A percentile compares a stretch with the other conserved stretches of the same genome.
phyloP scores from a whole-genome alignment of 768 basidiomycete genomes.

The Royoungia palumana region DNA sequence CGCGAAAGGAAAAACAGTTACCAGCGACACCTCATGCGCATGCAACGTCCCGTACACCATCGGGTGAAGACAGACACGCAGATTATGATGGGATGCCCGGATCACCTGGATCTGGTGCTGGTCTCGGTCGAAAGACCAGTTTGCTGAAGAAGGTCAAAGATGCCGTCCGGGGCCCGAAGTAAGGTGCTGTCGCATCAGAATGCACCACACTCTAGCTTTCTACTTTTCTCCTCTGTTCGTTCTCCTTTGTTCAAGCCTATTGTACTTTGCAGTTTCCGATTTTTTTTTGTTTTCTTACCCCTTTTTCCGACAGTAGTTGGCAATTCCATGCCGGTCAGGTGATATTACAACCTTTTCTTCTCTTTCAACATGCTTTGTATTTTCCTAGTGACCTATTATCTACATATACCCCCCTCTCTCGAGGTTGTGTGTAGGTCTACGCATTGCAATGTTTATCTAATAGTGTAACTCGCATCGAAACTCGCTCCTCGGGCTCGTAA shows the following conservation, averaged over 20 bases:
- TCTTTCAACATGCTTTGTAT: slow-evolving; percentile 29
- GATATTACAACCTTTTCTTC: slow-evolving; percentile 2
- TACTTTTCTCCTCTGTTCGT: slow-evolving; percentile 4
- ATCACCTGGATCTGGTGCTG: slow-evolving; percentile 37
- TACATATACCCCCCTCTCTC: slow-evolving; percentile 31
- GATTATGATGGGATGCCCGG: slow-evolving; percentile 48
- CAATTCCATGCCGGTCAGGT: slow-evolving; percentile 1
- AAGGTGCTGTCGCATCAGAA: slow-evolving; percentile 10
- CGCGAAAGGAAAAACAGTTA: slow-evolving; percentile 52
- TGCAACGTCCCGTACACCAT: slow-evolving; percentile 20
- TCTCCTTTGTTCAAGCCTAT: slow-evolving; percentile 3
- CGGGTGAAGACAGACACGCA: slow-evolving; percentile 33
- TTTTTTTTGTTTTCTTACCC: slow-evolving; percentile 1
- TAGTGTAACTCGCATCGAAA: slow-evolving; percentile 27
- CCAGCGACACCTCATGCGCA: slow-evolving; percentile 40
- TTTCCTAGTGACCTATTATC: slow-evolving; percentile 27
- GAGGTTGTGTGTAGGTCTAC: slow-evolving; percentile 35
- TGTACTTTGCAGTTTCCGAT: slow-evolving; percentile 3
- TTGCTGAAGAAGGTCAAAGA: slow-evolving; percentile 77
- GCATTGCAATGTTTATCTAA: slow-evolving; percentile 26
- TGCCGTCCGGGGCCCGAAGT: slow-evolving; percentile 59
- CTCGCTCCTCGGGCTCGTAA: neutral
- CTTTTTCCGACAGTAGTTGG: slow-evolving; percentile 1
- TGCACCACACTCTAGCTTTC: slow-evolving; percentile 7
- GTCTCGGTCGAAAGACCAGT: slow-evolving; percentile 70